phyloP scores from a whole-genome alignment of 345 rosid species.

The Eutrema heterophyllum region DNA sequence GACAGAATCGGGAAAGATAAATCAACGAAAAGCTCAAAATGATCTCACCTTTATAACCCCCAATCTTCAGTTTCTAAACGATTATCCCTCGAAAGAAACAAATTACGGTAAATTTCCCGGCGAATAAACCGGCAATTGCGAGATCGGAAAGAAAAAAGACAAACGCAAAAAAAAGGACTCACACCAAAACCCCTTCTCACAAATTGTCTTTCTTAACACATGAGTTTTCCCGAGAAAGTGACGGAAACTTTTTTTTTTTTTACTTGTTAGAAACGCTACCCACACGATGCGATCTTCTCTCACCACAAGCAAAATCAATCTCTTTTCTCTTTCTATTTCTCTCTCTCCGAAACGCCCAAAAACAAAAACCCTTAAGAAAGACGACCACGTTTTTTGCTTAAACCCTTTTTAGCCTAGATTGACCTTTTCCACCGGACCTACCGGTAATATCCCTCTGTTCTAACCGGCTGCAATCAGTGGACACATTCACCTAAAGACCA shows the following conservation, averaged over 20 bases:
- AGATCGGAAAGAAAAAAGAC: constrained; percentile 30
- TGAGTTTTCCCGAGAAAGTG: constrained; percentile 35
- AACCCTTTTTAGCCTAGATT: constrained; percentile 45
- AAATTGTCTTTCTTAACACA: constrained; percentile 41
- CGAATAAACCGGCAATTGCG: constrained; percentile 31
- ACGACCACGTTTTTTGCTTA: constrained; percentile 46
- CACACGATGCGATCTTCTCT: constrained; percentile 35
- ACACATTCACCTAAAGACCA: constrained; percentile 32
- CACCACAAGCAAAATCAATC: constrained; percentile 17
- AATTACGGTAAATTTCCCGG: constrained; percentile 8
- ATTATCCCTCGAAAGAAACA: neutral
- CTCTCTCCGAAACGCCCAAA: constrained; percentile 32
- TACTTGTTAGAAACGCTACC: constrained; percentile 32
- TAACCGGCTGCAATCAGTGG: constrained; percentile 42
- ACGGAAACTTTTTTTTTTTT: constrained; percentile 9
- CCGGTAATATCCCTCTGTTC: constrained; percentile 26
- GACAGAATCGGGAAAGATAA: neutral
- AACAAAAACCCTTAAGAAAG: constrained; percentile 45
- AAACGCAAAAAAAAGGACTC: constrained; percentile 17
- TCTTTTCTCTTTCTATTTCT: neutral
- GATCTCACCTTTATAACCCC: neutral
- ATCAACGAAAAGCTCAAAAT: neutral
- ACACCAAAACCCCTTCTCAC: constrained; percentile 25
- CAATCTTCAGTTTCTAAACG: neutral
- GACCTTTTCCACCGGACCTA: constrained; percentile 43